phyloP scores from a whole-genome alignment of 176 grass and related monocot species.

The Oryza meridionalis region DNA sequence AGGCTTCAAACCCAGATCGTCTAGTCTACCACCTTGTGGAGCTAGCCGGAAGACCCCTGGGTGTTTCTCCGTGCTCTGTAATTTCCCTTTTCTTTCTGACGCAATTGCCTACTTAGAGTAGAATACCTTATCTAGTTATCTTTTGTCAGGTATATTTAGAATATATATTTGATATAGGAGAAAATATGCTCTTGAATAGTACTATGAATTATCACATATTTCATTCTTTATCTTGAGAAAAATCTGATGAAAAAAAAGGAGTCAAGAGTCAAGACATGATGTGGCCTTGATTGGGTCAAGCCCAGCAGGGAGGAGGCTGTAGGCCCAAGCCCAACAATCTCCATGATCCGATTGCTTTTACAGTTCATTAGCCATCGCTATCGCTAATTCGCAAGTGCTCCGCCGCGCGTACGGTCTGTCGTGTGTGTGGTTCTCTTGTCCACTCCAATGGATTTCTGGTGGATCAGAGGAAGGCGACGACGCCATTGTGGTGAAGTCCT shows the following conservation, averaged over 20 bases:
- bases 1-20: too few species aligned
- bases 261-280: not conserved
- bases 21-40: too few species aligned
- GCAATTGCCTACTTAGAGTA: not conserved
- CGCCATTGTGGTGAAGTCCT: not conserved
- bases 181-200: not conserved
- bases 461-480: not conserved
- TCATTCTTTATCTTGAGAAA: not conserved
- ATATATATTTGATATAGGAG: not conserved
- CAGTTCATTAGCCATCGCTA: not conserved
- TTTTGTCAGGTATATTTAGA: too few species aligned
- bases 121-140: too few species aligned
- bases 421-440: not conserved
- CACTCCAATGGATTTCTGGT: conserved; percentile 4
- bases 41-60: too few species aligned
- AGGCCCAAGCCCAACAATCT: not conserved
- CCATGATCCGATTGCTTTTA: not conserved
- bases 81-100: not conserved
- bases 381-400: not conserved
- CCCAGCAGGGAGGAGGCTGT: not conserved
- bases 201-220: not conserved
- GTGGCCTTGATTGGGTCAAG: not conserved
- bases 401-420: not conserved
- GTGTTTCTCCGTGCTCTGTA: too few species aligned
- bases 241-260: not conserved